Evolutionary conservation across 495 filamentous ascomycete genomes (phyloP).

Genomic region (Echria macrotheca): DNA sequence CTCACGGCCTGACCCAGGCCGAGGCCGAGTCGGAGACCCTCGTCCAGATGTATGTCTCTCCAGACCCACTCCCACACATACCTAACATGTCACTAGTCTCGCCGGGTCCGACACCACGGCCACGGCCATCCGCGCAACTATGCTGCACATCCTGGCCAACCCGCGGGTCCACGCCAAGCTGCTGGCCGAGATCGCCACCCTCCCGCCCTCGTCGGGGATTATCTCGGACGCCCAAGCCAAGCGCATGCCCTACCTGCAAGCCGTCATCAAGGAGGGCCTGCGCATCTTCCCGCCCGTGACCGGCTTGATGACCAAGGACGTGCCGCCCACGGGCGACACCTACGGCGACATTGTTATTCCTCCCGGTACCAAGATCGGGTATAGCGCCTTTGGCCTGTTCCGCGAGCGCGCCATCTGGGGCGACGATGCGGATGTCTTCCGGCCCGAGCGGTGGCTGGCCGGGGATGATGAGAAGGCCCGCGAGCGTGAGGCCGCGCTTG

Average conservation of each 20-base stretch:
- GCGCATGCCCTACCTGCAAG: constrained; percentile 62
- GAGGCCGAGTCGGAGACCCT: constrained; percentile 29
- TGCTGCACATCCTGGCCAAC: constrained; percentile 64
- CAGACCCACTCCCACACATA: no score
- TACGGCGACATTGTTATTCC: constrained; percentile 44
- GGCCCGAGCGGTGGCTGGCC: constrained; percentile 40
- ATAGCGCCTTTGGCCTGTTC: constrained; percentile 26
- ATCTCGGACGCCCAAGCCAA: constrained; percentile 37
- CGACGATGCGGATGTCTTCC: constrained; percentile 37
- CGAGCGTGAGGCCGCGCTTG: constrained; percentile 24
- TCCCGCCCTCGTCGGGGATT: constrained; percentile 53
- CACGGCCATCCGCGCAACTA: constrained; percentile 74
- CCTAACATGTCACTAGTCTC: no score
- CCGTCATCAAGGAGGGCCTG: constrained; percentile 78
- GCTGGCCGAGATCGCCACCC: constrained; percentile 57
- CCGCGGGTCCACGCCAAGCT: constrained; percentile 64
- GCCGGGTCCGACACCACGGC: constrained; percentile 81
- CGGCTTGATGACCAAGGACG: constrained; percentile 38
- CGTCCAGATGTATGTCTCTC: no score
- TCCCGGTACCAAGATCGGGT: constrained; percentile 30
- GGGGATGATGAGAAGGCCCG: constrained; percentile 16
- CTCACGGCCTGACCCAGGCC: constrained; percentile 25
- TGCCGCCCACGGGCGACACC: constrained; percentile 43
- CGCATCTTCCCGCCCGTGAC: constrained; percentile 45
- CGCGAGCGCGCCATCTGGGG: constrained; percentile 27